Evolutionary conservation across 2,329 filamentous ascomycete species (phyloP).

Genomic region (Cladophialophora psammophila): DNA sequence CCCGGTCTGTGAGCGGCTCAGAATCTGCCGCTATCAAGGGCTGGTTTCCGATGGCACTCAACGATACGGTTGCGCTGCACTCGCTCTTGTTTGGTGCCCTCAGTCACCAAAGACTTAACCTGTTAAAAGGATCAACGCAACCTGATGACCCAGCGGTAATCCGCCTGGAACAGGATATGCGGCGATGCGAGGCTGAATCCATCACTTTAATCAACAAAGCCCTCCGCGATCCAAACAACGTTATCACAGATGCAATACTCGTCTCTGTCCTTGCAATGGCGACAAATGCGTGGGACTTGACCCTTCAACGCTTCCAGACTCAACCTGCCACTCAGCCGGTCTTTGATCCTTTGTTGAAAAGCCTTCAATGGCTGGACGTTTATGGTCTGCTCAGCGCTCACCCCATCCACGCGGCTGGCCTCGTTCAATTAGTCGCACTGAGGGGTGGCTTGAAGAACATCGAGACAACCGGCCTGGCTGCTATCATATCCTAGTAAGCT

Average conservation of each 20-base stretch:
- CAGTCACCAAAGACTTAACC: constrained; percentile 18
- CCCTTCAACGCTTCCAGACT: constrained; percentile 8
- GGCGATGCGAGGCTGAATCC: constrained; percentile 16
- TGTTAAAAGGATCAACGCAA: constrained; percentile 2
- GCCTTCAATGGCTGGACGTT: constrained; percentile 22
- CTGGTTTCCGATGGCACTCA: constrained; percentile 21
- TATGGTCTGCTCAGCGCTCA: constrained; percentile 21
- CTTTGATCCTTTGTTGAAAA: constrained; percentile 22
- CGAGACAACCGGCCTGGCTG: constrained; percentile 16
- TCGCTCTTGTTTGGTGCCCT: constrained; percentile 22
- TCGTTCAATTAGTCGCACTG: constrained; percentile 15
- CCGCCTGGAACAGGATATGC: constrained; percentile 16
- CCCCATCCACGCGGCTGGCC: constrained; percentile 20
- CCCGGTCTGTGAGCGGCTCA: not conserved
- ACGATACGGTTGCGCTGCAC: constrained; percentile 18
- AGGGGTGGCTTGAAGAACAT: constrained; percentile 17
- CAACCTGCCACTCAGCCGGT: constrained; percentile 15
- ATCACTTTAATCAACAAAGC: constrained; percentile 18
- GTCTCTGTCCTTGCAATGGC: constrained; percentile 20
- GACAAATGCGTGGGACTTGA: constrained; percentile 23
- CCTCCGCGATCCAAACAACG: constrained; percentile 4
- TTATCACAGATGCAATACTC: constrained; percentile 17
- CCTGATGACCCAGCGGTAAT: not conserved
- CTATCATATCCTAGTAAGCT: constrained; percentile 20
- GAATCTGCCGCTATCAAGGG: constrained; percentile 9